Evolutionary conservation across 192 early-diverging fungal species (phyloP), one percentile per base, ranked within the genome.

Genomic region (Linnemannia hyalina): DNA sequence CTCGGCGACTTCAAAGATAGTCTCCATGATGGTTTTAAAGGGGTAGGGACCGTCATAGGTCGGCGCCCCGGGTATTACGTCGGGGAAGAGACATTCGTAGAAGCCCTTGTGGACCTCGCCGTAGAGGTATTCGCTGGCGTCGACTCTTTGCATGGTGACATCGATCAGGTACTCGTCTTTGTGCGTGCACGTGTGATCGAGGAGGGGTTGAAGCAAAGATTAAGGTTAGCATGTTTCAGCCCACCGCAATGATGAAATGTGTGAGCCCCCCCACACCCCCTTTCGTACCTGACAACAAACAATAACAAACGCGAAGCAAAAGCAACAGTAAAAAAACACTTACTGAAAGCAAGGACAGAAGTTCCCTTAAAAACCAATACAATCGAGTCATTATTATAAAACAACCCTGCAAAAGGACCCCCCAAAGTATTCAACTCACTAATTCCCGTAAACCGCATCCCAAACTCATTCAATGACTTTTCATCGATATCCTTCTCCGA

Each of bases 31-130:
- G 9, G 89, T 83, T 18, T 77, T 55, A 41, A 90, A 90, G 16
- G 91, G 90, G 60, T 90, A 84, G 41, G 46, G 52, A 46, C 71
- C 76, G 82, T 70, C 69, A 35, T 76, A 78, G n/a, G 73, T 82
- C 18, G 84, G 84, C 9, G n/a, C n/a, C n/a, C n/a, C n/a, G n/a
- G n/a, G n/a, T n/a, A 40, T 57, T 32, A 75, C 69, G 32, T 82
- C 70, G 3, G 91, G 92, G 57, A 91, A 93, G 8, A 93, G 71
- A 29, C 82, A 84, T 40, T 88, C 88, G 35, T 93, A 93, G 77
- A 93, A 93, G 5, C 92, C 92, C 74, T 93, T 80, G 71, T 93
- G 92, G 10, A 88, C 88, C 29, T 89, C 82, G 8, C 92, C 92
- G 82, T 89, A 93, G 2, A 93, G 68, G 55, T 80, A 92, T 13